Conservation (phyloP, 352 stramenopile genomes). For the Phytopythium delawarense region DNA sequence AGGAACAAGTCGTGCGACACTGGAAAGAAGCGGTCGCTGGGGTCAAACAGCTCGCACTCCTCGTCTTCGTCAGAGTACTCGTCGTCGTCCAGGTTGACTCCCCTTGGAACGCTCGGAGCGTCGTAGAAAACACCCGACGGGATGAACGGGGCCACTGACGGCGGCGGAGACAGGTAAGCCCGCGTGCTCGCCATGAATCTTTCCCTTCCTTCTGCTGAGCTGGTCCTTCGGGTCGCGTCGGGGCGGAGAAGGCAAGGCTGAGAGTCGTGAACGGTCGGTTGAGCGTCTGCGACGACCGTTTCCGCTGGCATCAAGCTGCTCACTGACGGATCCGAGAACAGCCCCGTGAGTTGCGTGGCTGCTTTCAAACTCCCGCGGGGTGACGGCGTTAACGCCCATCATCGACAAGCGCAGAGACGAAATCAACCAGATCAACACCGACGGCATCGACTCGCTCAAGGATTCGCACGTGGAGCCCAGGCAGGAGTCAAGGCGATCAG, state of each 20-base stretch:
- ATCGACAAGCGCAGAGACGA: not conserved
- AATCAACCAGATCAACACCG: not conserved
- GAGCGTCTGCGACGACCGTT: not conserved
- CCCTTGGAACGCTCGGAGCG: constrained; percentile 7
- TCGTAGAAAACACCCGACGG: constrained; percentile 26
- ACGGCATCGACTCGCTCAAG: not conserved
- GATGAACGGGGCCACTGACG: constrained; percentile 27
- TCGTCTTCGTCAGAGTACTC: constrained; percentile 14
- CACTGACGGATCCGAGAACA: not conserved
- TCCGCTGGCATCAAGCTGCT: not conserved
- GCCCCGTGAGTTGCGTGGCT: not conserved
- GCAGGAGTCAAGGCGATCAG: not conserved
- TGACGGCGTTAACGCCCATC: not conserved
- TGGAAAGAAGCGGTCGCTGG: constrained; percentile 32
- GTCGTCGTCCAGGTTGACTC: constrained; percentile 1
- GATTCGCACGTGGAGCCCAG: not conserved
- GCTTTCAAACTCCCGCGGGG: not conserved
- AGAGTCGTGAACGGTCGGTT: not conserved
- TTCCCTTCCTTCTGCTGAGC: not conserved
- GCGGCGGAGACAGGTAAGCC: constrained; percentile 13
- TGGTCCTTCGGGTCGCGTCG: not conserved
- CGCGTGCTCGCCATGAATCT: constrained; percentile 2
- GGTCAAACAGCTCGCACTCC: constrained; percentile 35
- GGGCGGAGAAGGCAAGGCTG: not conserved
- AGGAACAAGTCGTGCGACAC: constrained; percentile 59